Evolutionary conservation across 495 filamentous ascomycete species (phyloP), one percentile per base, ranked within the genome.

Genomic region (Immersiella caudata): DNA sequence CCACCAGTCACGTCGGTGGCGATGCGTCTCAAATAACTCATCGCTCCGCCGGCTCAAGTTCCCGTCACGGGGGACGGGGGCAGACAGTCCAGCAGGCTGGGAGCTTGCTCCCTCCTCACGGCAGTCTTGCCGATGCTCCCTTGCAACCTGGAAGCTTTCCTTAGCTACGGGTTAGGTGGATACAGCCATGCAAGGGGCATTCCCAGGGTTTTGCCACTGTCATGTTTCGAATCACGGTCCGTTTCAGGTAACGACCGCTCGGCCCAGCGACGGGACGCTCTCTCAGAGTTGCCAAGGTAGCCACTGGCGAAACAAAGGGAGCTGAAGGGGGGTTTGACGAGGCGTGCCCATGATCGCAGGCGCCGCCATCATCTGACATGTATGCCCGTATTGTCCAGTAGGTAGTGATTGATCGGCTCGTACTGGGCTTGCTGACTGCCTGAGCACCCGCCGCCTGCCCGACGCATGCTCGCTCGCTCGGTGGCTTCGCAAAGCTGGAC

Each of bases 201-300:
- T 46, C 14, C 40, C 40, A 46, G 40, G 40, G 14, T 46, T 46
- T 46, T 14, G 40, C 40, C 40, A 46, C 40, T 12, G 40, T 46
- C 40, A 46, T 6, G 52, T 55, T 55, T 22, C 52, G 52, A 55
- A 55, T 55, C 52, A 14, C 52, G 7, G 24, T 55, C 52, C 24
- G 52, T 55, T 55, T 55, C 52, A 55, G 52, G 52, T 55, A 55
- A 26, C 52, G 21, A 55, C 52, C 24, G 11, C 52, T 26, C 52
- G 20, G 24, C n/a, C 52, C 21, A 55, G 52, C 7, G 16, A 24
- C 14, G 24, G 52, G 16, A 24, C 14, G 24, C 52, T n/a, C 21
- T 52, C 4, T 12, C 49, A 52, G 21, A 3, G 5, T 14, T 3
- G 49, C 16, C 49, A 33, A n/a, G 40, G 40, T 46, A 46, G 40